Percentiles rank a stretch among this genome's conserved stretches.
Evolutionary conservation across 2,329 filamentous ascomycete genomes (phyloP).

Genomic region (Thielaviopsis populi): DNA sequence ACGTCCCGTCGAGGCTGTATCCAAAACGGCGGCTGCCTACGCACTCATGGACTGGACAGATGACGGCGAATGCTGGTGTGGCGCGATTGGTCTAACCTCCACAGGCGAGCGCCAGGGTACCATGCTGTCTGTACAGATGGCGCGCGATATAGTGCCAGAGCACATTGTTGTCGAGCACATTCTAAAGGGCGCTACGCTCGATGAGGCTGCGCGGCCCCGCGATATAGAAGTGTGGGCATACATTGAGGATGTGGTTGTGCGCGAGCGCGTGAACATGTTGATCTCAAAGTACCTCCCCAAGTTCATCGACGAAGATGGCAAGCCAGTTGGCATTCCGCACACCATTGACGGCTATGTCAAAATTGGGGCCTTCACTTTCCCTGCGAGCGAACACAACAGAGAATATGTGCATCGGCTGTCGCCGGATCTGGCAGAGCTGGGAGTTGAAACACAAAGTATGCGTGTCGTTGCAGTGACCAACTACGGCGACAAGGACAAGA

Average conservation of each 20-base stretch:
- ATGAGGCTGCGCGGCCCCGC: constrained; percentile 46
- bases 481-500: constrained; percentile 42
- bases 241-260: constrained; percentile 33
- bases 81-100: constrained; percentile 30
- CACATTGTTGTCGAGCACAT: constrained; percentile 62
- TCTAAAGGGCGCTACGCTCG: constrained; percentile 42
- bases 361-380: constrained; percentile 42
- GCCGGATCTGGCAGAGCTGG: constrained; percentile 33
- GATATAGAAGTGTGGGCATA: constrained; percentile 56
- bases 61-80: constrained; percentile 79
- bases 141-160: constrained; percentile 45
- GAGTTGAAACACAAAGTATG: constrained; percentile 36
- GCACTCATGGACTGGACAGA: constrained; percentile 60
- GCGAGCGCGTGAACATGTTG: constrained; percentile 30
- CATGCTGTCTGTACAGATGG: constrained; percentile 49
- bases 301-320: constrained; percentile 16
- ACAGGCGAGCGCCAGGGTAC: constrained; percentile 36
- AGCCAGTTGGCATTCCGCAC: constrained; percentile 20
- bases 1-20: not conserved
- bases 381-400: constrained; percentile 29
- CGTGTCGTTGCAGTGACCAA: constrained; percentile 43
- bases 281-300: constrained; percentile 29
- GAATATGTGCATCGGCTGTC: constrained; percentile 40
- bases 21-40: constrained; percentile 27
- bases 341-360: constrained; percentile 34